Base-by-base conservation (phyloP, 2,329 filamentous ascomycete genomes). In the Annulohypoxylon truncatum region DNA sequence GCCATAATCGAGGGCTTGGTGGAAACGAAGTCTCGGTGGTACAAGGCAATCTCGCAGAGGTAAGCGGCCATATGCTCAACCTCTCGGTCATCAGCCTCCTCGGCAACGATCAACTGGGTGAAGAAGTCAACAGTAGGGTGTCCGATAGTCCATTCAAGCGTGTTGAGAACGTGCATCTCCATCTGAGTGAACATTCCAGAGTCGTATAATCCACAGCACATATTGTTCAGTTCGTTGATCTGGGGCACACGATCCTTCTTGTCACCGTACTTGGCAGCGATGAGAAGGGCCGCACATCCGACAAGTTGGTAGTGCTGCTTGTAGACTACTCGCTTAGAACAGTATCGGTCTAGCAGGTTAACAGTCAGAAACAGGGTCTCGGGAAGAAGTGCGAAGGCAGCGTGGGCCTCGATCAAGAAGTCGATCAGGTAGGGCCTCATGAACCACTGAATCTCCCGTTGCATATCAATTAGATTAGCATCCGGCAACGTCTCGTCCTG, bases 141-240 rank as follows among this genome's bases (percentile, higher is more conserved):
- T 59, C 96, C 96, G 72, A 99, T 92, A 72, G 91, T 89, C 96
- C 96, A 99, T 78, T 96, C 93, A 64, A 99, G 87, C 1, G 96
- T 99, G 82, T 97, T 96, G 73, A 99, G 87, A 35, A 99, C 95
- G 79, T 99, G 96, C 94, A 96, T 98, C 83, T 99, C 96, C 96
- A 99, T 99, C 81, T 99, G 96, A 9, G 94, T 95, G 82, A 99
- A 99, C 96, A 99, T 99, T 82, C 97, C 95, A 52, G 97, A 94
- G 75, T 99, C 96, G 82, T 99, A 99, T 38, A 98, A 87, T 35
- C 92, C 94, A 82, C 96, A 98, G 87, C 96, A 99, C 96, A 99
- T 98, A 72, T 95, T 96, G 86, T 97, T 97, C 71, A 99, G 85
- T 79, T 99, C 96, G 78, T 93, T 90, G 78, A 99, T 96, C 71